Evolutionary conservation across 2,329 filamentous ascomycete species (phyloP).

Genomic region (Lomentospora prolificans): DNA sequence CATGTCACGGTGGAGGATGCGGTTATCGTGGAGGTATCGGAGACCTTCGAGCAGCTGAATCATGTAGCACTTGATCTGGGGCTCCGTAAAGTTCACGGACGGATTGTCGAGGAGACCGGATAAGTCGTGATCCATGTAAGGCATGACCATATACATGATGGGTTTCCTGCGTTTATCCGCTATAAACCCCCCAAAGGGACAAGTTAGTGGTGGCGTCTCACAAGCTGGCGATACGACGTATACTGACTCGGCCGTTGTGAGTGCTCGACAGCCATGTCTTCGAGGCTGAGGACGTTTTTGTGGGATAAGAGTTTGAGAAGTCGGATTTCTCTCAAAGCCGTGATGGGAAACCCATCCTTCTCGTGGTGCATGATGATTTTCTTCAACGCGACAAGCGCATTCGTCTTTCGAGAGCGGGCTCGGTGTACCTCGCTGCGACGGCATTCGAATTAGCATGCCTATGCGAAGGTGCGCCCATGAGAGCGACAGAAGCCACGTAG

Average conservation of each 20-base stretch:
- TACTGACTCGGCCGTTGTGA: slow-evolving; percentile 48
- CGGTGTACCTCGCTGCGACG: slow-evolving; percentile 72
- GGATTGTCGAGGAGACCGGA: slow-evolving; percentile 94
- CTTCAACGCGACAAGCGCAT: slow-evolving; percentile 76
- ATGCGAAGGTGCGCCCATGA: too few species aligned
- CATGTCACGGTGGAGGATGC: slow-evolving; percentile 95
- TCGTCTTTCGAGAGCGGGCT: slow-evolving; percentile 65
- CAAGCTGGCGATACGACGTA: slow-evolving; percentile 1
- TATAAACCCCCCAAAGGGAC: slow-evolving; percentile 23
- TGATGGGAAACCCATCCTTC: slow-evolving; percentile 99
- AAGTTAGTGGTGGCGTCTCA: neutral
- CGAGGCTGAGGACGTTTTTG: slow-evolving; percentile 72
- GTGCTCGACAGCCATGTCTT: slow-evolving; percentile 94
- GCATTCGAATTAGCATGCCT: slow-evolving; percentile 2
- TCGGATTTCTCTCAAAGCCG: slow-evolving; percentile 93
- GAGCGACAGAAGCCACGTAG: too few species aligned
- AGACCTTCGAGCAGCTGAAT: slow-evolving; percentile 84
- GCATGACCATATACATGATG: slow-evolving; percentile 97
- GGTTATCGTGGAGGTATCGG: slow-evolving; percentile 77
- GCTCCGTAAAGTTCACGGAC: slow-evolving; percentile 72
- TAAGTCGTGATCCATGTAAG: slow-evolving; percentile 99
- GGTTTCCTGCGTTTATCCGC: slow-evolving; percentile 70
- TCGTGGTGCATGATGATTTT: slow-evolving; percentile 99
- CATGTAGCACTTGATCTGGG: slow-evolving; percentile 98
- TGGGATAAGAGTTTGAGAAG: slow-evolving; percentile 92